These are phyloP conservation scores for Amanita rubescens DNA, from an alignment of 768 basidiomycete species.

Conservation along the genomic window DNA sequence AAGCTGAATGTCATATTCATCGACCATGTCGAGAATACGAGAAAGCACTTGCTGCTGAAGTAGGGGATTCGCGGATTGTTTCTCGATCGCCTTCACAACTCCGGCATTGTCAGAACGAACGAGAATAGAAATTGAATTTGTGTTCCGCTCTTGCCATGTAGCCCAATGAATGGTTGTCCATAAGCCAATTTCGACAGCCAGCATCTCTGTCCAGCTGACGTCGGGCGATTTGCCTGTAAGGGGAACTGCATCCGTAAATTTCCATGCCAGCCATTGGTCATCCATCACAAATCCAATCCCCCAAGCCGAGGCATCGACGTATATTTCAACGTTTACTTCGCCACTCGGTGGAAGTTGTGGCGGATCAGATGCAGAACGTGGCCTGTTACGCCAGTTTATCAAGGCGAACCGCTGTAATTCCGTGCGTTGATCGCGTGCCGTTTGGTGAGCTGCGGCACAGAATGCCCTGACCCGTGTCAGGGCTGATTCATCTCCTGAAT, in stretches of 20 bases:
- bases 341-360: background rate
- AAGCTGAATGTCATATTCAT: slow-evolving; percentile 4
- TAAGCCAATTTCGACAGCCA: slow-evolving; percentile 31
- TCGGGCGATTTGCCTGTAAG: slow-evolving; percentile 3
- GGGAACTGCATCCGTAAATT: background rate
- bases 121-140: background rate
- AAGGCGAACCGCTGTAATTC: slow-evolving; percentile 2
- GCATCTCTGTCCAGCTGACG: slow-evolving; percentile 39
- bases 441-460: background rate
- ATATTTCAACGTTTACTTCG: background rate
- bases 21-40: slow-evolving; percentile 4
- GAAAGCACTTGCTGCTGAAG: slow-evolving; percentile 1
- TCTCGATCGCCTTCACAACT: slow-evolving; percentile 1
- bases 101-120: slow-evolving; percentile 4
- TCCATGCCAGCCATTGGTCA: slow-evolving; percentile 1
- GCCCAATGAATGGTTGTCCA: slow-evolving; percentile 16
- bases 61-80: background rate
- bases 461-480: background rate
- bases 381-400: slow-evolving; percentile 1
- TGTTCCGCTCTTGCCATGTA: background rate
- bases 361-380: background rate
- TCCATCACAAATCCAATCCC: slow-evolving; percentile 4
- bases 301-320: slow-evolving; percentile 3
- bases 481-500: background rate
- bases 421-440: background rate